phyloP scores from a whole-genome alignment of 164 flowering plant species.

The Magnolia changhungtana region DNA sequence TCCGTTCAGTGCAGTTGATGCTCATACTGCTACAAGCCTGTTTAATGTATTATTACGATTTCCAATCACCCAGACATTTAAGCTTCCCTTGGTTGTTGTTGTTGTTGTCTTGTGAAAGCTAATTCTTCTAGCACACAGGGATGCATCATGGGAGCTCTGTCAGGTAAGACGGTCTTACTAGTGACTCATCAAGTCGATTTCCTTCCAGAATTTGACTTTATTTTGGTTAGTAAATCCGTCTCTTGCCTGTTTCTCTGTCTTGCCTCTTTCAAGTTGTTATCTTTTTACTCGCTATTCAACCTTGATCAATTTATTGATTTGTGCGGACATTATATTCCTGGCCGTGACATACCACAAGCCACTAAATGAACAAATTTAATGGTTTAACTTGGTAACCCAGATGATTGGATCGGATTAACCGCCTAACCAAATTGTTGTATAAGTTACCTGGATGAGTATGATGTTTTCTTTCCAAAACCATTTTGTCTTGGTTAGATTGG shows the following conservation, averaged over 20 bases:
- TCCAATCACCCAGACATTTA: neutral
- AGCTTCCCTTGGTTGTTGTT: neutral
- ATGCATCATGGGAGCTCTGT: conserved; percentile 65
- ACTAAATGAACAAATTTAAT: neutral
- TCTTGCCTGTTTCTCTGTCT: neutral
- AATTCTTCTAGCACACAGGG: conserved; percentile 42
- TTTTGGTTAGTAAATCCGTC: conserved; percentile 54
- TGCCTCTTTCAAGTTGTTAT: neutral
- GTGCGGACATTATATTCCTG: neutral
- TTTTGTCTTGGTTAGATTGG: too few relatives aligned
- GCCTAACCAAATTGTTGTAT: neutral
- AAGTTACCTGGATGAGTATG: neutral
- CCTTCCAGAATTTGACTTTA: conserved; percentile 71
- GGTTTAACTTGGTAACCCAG: too few relatives aligned
- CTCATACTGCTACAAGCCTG: conserved; percentile 73
- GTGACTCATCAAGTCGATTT: conserved; percentile 98
- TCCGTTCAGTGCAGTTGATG: conserved; percentile 94
- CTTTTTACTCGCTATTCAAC: neutral
- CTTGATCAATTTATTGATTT: neutral
- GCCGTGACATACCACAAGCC: too few relatives aligned
- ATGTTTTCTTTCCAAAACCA: neutral
- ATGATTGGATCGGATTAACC: too few relatives aligned
- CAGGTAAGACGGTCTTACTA: conserved; percentile 66
- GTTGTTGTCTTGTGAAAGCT: conserved; percentile 3
- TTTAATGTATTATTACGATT: conserved; percentile 42